Percentiles rank a stretch among this genome's conserved stretches.
Conservation (phyloP, 2,329 filamentous ascomycete species). For the Teratosphaeria gauchensis region DNA sequence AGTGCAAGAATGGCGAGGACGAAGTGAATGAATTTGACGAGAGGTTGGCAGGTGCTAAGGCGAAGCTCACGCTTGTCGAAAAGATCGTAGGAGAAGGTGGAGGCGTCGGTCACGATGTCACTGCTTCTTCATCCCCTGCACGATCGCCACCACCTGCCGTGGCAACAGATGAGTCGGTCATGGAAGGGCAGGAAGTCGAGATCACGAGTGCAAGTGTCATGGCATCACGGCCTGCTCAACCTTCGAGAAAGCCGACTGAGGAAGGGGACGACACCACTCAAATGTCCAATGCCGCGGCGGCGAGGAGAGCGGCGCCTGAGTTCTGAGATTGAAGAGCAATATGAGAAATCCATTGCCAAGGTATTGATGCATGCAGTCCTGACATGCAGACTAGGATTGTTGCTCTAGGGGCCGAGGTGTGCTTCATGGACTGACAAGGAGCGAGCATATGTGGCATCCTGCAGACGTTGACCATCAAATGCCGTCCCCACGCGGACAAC, state of each 20-base stretch:
- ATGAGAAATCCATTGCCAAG: slow-evolving; percentile 5
- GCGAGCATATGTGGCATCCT: too few species aligned
- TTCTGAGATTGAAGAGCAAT: slow-evolving; percentile 4
- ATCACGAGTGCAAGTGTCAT: background rate
- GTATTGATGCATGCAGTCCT: background rate
- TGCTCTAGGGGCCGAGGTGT: too few species aligned
- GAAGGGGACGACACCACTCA: background rate
- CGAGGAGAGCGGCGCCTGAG: background rate
- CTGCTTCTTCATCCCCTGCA: background rate
- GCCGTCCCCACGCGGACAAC: too few species aligned
- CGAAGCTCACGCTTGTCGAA: slow-evolving; percentile 78
- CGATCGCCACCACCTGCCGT: slow-evolving; percentile 1
- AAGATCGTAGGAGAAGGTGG: slow-evolving; percentile 48
- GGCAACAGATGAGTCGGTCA: background rate
- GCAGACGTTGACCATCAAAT: too few species aligned
- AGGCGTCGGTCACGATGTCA: background rate
- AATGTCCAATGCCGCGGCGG: background rate
- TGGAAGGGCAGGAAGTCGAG: slow-evolving; percentile 1
- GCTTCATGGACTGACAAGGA: too few species aligned
- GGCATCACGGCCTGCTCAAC: background rate
- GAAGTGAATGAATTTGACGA: slow-evolving; percentile 88
- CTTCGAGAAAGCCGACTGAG: background rate
- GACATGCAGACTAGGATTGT: too few species aligned
- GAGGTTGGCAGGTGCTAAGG: slow-evolving; percentile 68
- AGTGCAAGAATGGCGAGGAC: slow-evolving; percentile 76